Percentiles rank a stretch among this genome's conserved stretches.
Evolutionary conservation across 176 grass and related monocot species (phyloP).

Genomic region (Coix lacrymajobi): DNA sequence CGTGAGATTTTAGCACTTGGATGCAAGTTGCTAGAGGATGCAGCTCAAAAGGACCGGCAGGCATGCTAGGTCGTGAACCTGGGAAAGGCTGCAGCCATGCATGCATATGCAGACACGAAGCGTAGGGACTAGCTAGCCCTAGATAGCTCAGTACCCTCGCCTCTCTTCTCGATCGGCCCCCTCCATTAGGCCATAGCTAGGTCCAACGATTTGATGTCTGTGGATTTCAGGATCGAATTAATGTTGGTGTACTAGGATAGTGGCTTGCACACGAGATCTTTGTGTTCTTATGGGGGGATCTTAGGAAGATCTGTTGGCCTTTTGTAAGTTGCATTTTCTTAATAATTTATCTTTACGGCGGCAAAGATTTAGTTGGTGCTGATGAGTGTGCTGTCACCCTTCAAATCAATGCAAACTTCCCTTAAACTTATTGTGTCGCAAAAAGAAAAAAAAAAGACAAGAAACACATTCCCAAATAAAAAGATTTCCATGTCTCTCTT

Average conservation of each 20-base stretch:
- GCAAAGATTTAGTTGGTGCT: background rate
- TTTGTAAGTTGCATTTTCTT: conserved; percentile 10
- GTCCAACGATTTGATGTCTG: conserved; percentile 51
- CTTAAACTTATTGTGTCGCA: background rate
- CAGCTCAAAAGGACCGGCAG: conserved; percentile 43
- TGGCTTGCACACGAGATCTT: conserved; percentile 33
- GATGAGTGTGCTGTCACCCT: background rate
- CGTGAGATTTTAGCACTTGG: conserved; percentile 35
- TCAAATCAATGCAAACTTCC: background rate
- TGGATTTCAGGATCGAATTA: conserved; percentile 45
- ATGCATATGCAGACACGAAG: conserved; percentile 35
- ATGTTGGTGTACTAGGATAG: conserved; percentile 38
- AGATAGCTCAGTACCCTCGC: conserved; percentile 32
- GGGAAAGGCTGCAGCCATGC: conserved; percentile 42
- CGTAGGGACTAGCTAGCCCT: conserved; percentile 34
- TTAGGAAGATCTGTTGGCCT: conserved; percentile 26
- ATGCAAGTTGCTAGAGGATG: conserved; percentile 24
- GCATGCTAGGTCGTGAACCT: conserved; percentile 35
- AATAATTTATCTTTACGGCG: background rate
- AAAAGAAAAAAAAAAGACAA: background rate
- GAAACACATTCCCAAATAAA: background rate
- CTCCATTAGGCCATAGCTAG: background rate
- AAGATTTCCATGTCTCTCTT: background rate
- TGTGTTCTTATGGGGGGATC: conserved; percentile 21
- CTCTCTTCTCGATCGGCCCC: background rate